A percentile compares a stretch with the other conserved stretches of the same genome.
Conservation (phyloP, 176 grass and related monocot genomes). For the Alopecurus myosuroides region DNA sequence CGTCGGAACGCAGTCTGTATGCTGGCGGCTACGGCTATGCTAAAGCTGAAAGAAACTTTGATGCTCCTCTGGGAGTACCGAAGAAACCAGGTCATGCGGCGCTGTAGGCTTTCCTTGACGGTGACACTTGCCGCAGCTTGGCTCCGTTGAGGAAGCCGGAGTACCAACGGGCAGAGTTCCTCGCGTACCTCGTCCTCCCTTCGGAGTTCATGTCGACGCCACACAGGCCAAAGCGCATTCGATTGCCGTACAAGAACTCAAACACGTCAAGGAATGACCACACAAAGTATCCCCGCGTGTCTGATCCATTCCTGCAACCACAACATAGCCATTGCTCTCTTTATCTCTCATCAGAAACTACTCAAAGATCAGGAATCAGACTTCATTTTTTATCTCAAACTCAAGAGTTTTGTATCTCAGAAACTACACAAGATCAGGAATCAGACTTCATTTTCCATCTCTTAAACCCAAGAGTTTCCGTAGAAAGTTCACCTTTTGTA, state of each 20-base stretch:
- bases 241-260: slow-evolving; percentile 47
- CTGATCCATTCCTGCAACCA: slow-evolving; percentile 62
- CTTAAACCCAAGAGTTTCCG: no score
- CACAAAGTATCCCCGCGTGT: slow-evolving; percentile 70
- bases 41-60: background rate
- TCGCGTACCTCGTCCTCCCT: slow-evolving; percentile 46
- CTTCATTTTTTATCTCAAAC: no score
- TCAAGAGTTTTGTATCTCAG: no score
- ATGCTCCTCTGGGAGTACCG: background rate
- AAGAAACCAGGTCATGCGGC: background rate
- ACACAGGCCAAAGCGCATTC: slow-evolving; percentile 36
- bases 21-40: background rate
- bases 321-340: no score
- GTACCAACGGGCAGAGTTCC: slow-evolving; percentile 65
- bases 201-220: slow-evolving; percentile 46
- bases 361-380: background rate
- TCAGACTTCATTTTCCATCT: no score
- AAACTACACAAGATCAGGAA: no score
- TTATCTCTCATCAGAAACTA: background rate
- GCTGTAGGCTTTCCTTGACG: background rate
- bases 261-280: slow-evolving; percentile 88
- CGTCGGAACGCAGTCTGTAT: background rate
- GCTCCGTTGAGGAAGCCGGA: slow-evolving; percentile 40
- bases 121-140: slow-evolving; percentile 25
- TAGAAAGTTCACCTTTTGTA: no score